phyloP scores from a whole-genome alignment of 139 green algal species.

The Chlorella sorokiniana region DNA sequence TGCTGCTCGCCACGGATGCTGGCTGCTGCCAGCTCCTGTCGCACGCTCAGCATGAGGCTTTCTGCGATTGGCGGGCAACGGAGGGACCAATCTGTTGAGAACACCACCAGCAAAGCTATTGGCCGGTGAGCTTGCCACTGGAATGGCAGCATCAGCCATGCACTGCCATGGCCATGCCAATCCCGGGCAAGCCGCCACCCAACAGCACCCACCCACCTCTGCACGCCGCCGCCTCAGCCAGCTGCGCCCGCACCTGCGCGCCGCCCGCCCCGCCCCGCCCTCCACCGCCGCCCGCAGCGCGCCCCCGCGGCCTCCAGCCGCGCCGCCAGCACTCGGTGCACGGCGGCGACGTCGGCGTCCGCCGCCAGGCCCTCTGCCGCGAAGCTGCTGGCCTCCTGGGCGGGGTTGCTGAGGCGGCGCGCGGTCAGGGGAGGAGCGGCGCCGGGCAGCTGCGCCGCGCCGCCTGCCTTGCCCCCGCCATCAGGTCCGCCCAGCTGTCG shows the following conservation, averaged over 20 bases:
- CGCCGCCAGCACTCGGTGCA: not conserved
- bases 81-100: not conserved
- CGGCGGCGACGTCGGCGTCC: conserved; percentile 5
- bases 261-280: not conserved
- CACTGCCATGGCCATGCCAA: not conserved
- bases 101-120: too few species aligned
- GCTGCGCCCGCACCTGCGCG: not conserved
- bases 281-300: not conserved
- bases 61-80: not conserved
- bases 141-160: not conserved
- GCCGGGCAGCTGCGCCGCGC: not conserved
- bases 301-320: not conserved
- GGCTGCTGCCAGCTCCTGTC: conserved; percentile 12
- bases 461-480: not conserved
- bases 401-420: conserved; percentile 22
- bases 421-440: not conserved
- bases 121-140: too few species aligned
- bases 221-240: conserved; percentile 14
- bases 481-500: conserved; percentile 24
- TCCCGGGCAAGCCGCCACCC: not conserved
- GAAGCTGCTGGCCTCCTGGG: conserved; percentile 28
- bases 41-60: conserved; percentile 11
- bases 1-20: not conserved
- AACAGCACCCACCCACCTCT: conserved; percentile 2
- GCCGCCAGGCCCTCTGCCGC: conserved; percentile 16